Evolutionary conservation across 2,329 filamentous ascomycete species (phyloP).

Genomic region (Juglanconis sp.): DNA sequence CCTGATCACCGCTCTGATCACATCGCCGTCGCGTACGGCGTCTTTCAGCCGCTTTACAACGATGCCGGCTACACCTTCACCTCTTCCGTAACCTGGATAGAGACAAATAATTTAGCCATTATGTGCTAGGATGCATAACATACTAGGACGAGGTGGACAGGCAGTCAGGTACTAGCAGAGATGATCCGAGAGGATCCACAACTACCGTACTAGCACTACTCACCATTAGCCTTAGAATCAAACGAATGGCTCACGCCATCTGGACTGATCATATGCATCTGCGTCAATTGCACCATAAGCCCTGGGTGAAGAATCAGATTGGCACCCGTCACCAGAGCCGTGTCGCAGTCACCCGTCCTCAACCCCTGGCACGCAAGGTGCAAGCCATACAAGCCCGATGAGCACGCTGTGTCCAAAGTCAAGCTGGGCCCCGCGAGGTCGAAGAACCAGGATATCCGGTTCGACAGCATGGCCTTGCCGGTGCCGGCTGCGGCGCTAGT

Average conservation of each 20-base stretch:
- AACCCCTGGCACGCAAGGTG: slow-evolving; percentile 30
- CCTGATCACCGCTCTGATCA: slow-evolving; percentile 39
- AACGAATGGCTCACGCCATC: too few relatives aligned
- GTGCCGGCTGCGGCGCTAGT: slow-evolving; percentile 32
- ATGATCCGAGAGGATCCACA: too few relatives aligned
- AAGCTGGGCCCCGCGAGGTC: slow-evolving; percentile 37
- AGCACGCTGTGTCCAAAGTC: slow-evolving; percentile 44
- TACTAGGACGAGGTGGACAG: too few relatives aligned
- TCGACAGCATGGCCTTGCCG: slow-evolving; percentile 29
- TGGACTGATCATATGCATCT: too few relatives aligned
- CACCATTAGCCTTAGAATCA: too few relatives aligned
- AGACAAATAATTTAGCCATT: not conserved
- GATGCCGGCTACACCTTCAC: slow-evolving; percentile 46
- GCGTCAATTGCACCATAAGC: too few relatives aligned
- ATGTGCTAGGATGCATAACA: too few relatives aligned
- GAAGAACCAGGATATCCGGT: slow-evolving; percentile 38
- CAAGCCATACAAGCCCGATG: slow-evolving; percentile 34
- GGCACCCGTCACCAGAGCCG: too few relatives aligned
- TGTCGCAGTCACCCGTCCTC: slow-evolving; percentile 36
- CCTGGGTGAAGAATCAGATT: too few relatives aligned
- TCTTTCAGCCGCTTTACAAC: slow-evolving; percentile 43
- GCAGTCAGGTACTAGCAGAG: too few relatives aligned
- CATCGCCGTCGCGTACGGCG: slow-evolving; percentile 43
- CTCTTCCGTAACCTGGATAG: slow-evolving; percentile 44
- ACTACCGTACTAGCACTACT: too few relatives aligned